Conservation (phyloP, 2,329 filamentous ascomycete species). For the Rhinocladiella similis region DNA sequence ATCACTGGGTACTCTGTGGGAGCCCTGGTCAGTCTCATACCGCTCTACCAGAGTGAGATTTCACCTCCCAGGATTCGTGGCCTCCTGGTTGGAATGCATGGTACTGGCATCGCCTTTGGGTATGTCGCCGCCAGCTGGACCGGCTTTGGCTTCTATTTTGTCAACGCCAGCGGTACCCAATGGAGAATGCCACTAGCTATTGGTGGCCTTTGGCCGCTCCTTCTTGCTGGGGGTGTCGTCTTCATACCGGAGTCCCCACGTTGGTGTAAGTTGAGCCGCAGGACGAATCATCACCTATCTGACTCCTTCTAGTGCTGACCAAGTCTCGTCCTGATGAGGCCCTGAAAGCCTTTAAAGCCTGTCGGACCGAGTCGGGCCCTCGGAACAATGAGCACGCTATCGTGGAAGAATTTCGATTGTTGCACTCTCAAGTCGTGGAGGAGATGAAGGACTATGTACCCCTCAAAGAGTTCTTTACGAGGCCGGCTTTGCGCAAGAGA, state of each 20-base stretch:
- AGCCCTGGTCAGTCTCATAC: conserved; percentile 5
- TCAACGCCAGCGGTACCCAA: neutral
- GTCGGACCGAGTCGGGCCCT: neutral
- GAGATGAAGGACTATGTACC: neutral
- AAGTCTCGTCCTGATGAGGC: neutral
- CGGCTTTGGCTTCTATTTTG: conserved; percentile 12
- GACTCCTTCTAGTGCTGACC: neutral
- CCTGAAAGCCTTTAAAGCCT: neutral
- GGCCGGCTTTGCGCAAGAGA: neutral
- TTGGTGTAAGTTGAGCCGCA: conserved; percentile 12
- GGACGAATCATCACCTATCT: neutral
- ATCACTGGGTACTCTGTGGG: conserved; percentile 3
- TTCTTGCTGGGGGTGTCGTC: conserved; percentile 40
- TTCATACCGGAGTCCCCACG: conserved; percentile 32
- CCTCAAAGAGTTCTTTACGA: neutral
- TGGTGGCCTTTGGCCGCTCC: conserved; percentile 4
- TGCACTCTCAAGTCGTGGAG: neutral
- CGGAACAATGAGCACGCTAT: neutral
- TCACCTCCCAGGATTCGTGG: conserved; percentile 13
- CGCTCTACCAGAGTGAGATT: conserved; percentile 12
- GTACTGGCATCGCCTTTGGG: conserved; percentile 1
- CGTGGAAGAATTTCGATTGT: neutral
- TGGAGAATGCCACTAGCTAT: conserved; percentile 16
- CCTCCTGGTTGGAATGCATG: conserved; percentile 12
- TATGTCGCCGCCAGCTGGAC: conserved; percentile 12